These are phyloP conservation scores for Sisymbrium irio DNA, from an alignment of 345 rosid species.

Conservation along the genomic window DNA sequence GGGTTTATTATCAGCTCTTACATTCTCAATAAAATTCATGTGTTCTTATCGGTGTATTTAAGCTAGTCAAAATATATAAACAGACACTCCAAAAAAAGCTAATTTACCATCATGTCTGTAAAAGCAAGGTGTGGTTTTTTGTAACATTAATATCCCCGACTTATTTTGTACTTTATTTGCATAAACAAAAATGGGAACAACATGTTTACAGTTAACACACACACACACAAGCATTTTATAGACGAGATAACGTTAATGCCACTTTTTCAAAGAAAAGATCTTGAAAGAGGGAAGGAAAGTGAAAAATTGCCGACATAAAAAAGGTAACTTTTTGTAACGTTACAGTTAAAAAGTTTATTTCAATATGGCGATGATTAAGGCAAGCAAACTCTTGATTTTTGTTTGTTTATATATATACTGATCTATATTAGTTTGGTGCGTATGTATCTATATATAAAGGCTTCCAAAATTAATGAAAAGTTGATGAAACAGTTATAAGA, in stretches of 20 bases:
- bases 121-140: no score
- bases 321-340: background rate
- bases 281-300: background rate
- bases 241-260: background rate
- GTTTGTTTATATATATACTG: background rate
- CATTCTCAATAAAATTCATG: no score
- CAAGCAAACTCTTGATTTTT: background rate
- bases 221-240: background rate
- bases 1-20: no score
- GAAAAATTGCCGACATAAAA: background rate
- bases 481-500: background rate
- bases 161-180: background rate
- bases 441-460: background rate
- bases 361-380: background rate
- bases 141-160: no score
- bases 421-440: background rate
- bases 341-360: slow-evolving; percentile 17
- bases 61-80: no score
- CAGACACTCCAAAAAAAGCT: no score
- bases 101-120: no score
- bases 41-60: no score
- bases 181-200: background rate
- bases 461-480: background rate
- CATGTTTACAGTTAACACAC: background rate
- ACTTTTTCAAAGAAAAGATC: background rate